A percentile compares a stretch with the other conserved stretches of the same genome.
These are phyloP conservation scores for Grigorovia jiainica DNA, from an alignment of 805 yeast genomes.

Conservation along the genomic window DNA sequence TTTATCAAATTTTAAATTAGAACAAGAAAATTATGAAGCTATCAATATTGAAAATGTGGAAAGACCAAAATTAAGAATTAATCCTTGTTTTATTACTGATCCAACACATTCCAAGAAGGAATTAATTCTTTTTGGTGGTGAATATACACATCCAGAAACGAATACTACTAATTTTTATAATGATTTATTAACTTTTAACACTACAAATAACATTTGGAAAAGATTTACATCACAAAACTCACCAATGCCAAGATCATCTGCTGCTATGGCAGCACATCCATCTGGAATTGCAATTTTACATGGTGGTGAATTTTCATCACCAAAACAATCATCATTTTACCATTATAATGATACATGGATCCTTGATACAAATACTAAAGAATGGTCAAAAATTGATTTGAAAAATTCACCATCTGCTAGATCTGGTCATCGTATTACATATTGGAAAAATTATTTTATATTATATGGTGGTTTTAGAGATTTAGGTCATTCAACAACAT, in stretches of 20 bases:
- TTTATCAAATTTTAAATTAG: conserved; percentile 62
- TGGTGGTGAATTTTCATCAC: conserved; percentile 96
- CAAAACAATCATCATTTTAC: conserved; percentile 90
- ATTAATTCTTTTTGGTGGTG: conserved; percentile 86
- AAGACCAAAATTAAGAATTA: conserved; percentile 62
- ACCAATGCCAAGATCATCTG: conserved; percentile 89
- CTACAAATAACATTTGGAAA: conserved; percentile 78
- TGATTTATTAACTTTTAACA: conserved; percentile 63
- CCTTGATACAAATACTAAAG: conserved; percentile 70
- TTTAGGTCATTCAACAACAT: conserved; percentile 73
- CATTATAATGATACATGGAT: conserved; percentile 97
- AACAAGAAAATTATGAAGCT: conserved; percentile 72
- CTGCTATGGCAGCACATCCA: conserved; percentile 89
- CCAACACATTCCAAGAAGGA: conserved; percentile 73
- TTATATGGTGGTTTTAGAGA: conserved; percentile 92
- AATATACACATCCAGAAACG: conserved; percentile 40
- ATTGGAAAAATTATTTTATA: conserved; percentile 84
- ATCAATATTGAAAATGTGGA: conserved; percentile 49
- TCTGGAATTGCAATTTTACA: conserved; percentile 77
- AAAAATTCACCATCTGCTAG: conserved; percentile 62
- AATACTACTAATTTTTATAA: conserved; percentile 62
- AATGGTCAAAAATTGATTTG: conserved; percentile 80
- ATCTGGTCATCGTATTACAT: conserved; percentile 85
- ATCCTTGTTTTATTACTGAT: conserved; percentile 63
- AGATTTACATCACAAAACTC: conserved; percentile 69